Percentiles rank a stretch among this genome's conserved stretches.
Conservation (phyloP, 1,284 basidiomycete genomes). For the Ustilago nuda region DNA sequence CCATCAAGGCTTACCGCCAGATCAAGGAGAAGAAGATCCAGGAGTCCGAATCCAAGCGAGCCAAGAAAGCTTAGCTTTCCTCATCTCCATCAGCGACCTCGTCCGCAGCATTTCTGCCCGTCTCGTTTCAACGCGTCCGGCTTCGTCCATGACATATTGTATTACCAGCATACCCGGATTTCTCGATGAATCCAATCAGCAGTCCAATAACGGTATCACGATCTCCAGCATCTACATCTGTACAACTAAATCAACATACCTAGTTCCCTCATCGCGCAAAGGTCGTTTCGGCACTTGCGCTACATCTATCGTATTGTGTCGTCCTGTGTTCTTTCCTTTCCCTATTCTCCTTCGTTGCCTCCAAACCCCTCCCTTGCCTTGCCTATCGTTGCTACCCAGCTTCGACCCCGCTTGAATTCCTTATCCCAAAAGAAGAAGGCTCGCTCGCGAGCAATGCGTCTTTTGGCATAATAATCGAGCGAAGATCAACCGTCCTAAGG, state of each 20-base stretch:
- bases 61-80: constrained; percentile 25
- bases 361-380: not conserved
- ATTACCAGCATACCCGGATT: constrained; percentile 30
- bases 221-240: constrained; percentile 13
- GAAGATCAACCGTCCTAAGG: constrained; percentile 50
- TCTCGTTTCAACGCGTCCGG: not conserved
- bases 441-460: constrained; percentile 30
- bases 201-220: constrained; percentile 1
- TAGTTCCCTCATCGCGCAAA: not conserved
- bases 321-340: not conserved
- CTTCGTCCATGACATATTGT: constrained; percentile 1
- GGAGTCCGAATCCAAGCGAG: constrained; percentile 30
- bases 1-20: constrained; percentile 58
- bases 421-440: constrained; percentile 58
- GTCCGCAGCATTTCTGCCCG: not conserved
- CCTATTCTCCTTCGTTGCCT: not conserved
- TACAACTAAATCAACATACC: constrained; percentile 38
- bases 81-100: not conserved
- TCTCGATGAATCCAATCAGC: not conserved
- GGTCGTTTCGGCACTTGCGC: not conserved
- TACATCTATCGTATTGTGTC: constrained; percentile 11
- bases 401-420: constrained; percentile 46
- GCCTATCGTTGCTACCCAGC: constrained; percentile 2
- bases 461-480: constrained; percentile 56
- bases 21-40: constrained; percentile 55